Percentiles rank a stretch among this genome's conserved stretches.
phyloP scores from a whole-genome alignment of 2,329 filamentous ascomycete genomes.

The Pyrenochaeta sp. region DNA sequence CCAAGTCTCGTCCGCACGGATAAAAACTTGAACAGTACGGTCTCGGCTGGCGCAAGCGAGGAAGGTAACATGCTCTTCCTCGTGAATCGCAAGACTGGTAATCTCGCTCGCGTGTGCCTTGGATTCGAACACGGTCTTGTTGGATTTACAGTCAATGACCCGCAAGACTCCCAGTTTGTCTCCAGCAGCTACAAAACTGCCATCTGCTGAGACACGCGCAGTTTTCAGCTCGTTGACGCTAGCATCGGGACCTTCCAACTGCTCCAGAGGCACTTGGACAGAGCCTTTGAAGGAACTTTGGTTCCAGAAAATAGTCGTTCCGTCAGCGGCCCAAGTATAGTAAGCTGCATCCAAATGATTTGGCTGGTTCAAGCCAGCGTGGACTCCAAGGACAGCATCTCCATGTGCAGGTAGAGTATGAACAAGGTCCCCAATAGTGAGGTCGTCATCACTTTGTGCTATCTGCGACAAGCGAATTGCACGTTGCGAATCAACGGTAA shows the following conservation, averaged over 20 bases:
- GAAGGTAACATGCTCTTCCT: conserved; percentile 69
- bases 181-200: conserved; percentile 76
- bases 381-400: conserved; percentile 73
- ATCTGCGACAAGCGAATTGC: conserved; percentile 72
- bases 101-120: conserved; percentile 90
- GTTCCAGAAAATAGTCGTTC: conserved; percentile 84
- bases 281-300: conserved; percentile 73
- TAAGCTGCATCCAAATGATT: conserved; percentile 74
- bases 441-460: conserved; percentile 41
- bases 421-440: conserved; percentile 38
- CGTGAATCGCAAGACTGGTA: conserved; percentile 77
- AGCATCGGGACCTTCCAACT: conserved; percentile 55
- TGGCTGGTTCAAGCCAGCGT: conserved; percentile 63
- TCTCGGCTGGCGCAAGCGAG: conserved; percentile 82
- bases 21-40: conserved; percentile 91
- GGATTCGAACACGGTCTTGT: conserved; percentile 70
- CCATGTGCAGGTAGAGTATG: conserved; percentile 64
- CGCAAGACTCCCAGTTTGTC: conserved; percentile 85
- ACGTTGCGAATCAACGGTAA: conserved; percentile 73
- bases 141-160: conserved; percentile 70
- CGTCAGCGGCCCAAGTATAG: conserved; percentile 86
- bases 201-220: conserved; percentile 66
- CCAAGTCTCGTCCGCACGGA: conserved; percentile 65
- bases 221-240: conserved; percentile 66
- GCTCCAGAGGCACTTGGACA: conserved; percentile 74